Base-by-base conservation (phyloP, 2,329 filamentous ascomycete species). In the Fusarium humuli region DNA sequence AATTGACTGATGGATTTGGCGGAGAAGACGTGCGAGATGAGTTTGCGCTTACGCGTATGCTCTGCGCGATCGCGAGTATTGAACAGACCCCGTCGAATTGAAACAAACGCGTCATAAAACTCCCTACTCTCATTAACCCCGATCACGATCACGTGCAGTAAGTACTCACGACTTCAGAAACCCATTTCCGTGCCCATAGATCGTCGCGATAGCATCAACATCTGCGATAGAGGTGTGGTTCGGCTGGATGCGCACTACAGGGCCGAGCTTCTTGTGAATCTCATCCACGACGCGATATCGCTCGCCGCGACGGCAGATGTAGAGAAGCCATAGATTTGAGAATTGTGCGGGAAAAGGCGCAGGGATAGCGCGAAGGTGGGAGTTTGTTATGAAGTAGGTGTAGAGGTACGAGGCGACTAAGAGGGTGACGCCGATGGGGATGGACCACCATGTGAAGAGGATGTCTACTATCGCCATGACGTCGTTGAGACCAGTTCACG, bases 61-160 rank as follows among this genome's bases (percentile, higher is more conserved):
- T 97, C 93, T 1, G 84, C 84, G 50, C 94, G 88, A 81, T 94
- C 89, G 32, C 94, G 87, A 0, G 94, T 97, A 80, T 97, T 97
- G 88, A 97, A 98, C 14, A 98, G 85, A 22, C 94, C 94, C 14
- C 93, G 88, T 53, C 87, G 88, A 76, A 97, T 97, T 14, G 92
- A 94, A 57, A 97, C 94, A 74, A 97, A 97, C 52, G 93, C 92
- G 75, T 97, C 93, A 75, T 97, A 97, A 81, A 94, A 97, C 4
- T 95, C 90, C 44, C 91, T 94, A 9, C 0, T 3, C 3, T 13
- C 14, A 53, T 74, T 12, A 75, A 57, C 4, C 7, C 11, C 13
- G 22, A 5, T 6, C 20, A 2, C 3, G 2, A 4, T 13, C 2
- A n/a, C 8, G 10, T 10, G 5, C 10, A 16, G 2, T 18, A 14